Percentiles rank a stretch among this genome's conserved stretches.
These are phyloP conservation scores for Quillaja saponaria DNA, from an alignment of 306 rosid species.

Conservation along the genomic window DNA sequence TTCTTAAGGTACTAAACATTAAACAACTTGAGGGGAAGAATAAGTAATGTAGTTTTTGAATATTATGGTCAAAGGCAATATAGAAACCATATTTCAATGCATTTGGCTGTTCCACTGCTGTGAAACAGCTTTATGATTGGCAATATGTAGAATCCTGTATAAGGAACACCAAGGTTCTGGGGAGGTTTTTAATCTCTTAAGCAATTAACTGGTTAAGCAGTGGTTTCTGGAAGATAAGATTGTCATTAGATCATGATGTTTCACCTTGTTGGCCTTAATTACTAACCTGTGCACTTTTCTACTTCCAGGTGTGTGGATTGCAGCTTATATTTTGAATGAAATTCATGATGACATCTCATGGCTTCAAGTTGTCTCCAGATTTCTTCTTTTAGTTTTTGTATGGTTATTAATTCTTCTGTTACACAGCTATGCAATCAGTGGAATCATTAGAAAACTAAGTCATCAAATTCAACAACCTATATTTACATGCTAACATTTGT, in stretches of 20 bases:
- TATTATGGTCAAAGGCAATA: background rate
- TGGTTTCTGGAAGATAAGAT: background rate
- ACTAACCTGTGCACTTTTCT: slow-evolving; percentile 30
- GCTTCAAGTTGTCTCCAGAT: slow-evolving; percentile 86
- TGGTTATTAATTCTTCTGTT: slow-evolving; percentile 23
- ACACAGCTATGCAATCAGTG: slow-evolving; percentile 15
- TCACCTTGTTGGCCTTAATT: slow-evolving; percentile 14
- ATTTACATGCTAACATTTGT: slow-evolving; percentile 35
- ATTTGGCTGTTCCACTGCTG: background rate
- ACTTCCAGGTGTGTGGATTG: slow-evolving; percentile 77
- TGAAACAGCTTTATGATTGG: background rate
- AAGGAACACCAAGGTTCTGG: background rate
- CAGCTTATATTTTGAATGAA: slow-evolving; percentile 77
- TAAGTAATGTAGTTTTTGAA: background rate
- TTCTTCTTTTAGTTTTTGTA: slow-evolving; percentile 77
- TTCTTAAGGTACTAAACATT: background rate
- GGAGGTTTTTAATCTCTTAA: background rate
- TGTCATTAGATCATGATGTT: slow-evolving; percentile 12
- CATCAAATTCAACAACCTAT: slow-evolving; percentile 17
- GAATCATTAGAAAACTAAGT: slow-evolving; percentile 22
- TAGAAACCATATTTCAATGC: background rate
- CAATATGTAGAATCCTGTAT: background rate
- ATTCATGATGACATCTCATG: slow-evolving; percentile 76
- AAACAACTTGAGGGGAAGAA: background rate
- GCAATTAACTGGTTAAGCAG: slow-evolving; percentile 7